Evolutionary conservation across 176 grass and related monocot genomes (phyloP).

Genomic region (Dactylis glomerata): DNA sequence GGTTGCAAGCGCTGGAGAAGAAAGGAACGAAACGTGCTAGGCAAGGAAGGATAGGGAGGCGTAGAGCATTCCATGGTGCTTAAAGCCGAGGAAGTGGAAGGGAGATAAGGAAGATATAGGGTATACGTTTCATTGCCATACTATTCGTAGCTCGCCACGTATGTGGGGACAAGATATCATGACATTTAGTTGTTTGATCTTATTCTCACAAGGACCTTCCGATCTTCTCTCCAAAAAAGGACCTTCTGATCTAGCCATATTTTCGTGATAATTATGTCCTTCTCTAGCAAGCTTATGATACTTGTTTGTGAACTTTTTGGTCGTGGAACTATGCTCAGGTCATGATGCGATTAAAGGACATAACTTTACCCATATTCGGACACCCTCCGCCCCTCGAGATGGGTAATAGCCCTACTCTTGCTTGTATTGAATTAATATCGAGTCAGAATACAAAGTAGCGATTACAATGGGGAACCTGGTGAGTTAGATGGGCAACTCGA

Average conservation of each 20-base stretch:
- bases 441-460: background rate
- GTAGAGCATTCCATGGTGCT: background rate
- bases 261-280: background rate
- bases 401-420: background rate
- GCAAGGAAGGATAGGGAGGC: background rate
- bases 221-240: no score
- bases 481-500: background rate
- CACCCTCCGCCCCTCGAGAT: background rate
- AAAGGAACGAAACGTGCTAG: background rate
- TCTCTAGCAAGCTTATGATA: background rate
- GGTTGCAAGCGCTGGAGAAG: background rate
- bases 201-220: background rate
- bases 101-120: background rate
- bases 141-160: background rate
- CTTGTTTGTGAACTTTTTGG: background rate
- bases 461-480: background rate
- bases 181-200: background rate
- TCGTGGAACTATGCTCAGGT: background rate
- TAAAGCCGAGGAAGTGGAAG: background rate
- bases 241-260: background rate
- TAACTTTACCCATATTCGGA: background rate
- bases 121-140: background rate
- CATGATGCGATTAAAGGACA: background rate
- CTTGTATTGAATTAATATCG: background rate
- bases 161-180: no score